Conservation (phyloP, 345 rosid species). For the Xanthoceras sorbifolium region DNA sequence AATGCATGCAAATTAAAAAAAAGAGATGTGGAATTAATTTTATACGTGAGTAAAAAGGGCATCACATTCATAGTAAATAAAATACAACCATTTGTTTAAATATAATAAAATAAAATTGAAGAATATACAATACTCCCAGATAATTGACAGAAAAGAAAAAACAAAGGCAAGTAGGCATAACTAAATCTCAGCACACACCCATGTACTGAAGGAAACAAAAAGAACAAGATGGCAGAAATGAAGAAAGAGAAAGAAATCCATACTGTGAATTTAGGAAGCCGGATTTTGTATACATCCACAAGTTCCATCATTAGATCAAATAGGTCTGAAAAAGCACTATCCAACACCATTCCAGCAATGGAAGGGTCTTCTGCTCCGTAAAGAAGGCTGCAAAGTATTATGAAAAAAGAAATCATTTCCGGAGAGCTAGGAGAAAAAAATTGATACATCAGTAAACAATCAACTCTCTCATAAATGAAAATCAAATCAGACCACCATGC, state of each 20-base stretch:
- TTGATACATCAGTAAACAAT: slow-evolving; percentile 10
- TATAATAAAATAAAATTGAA: background rate
- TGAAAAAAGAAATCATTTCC: slow-evolving; percentile 17
- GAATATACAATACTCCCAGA: background rate
- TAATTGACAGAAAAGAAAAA: background rate
- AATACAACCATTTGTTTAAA: background rate
- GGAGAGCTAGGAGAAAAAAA: background rate
- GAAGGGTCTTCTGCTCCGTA: slow-evolving; percentile 98
- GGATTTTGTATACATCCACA: slow-evolving; percentile 87
- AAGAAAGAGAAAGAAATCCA: slow-evolving; percentile 18
- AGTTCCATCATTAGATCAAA: slow-evolving; percentile 98
- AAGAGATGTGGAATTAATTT: no score
- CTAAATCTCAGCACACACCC: background rate
- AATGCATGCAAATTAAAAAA: background rate
- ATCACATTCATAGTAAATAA: background rate
- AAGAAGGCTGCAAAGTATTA: slow-evolving; percentile 67
- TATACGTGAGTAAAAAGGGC: background rate
- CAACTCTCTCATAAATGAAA: background rate
- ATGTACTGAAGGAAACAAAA: background rate
- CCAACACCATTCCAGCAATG: slow-evolving; percentile 96
- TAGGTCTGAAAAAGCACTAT: slow-evolving; percentile 94
- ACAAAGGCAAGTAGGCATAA: background rate
- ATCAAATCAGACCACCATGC: slow-evolving; percentile 10
- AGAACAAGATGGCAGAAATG: background rate
- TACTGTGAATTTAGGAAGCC: slow-evolving; percentile 95